phyloP scores from a whole-genome alignment of 2,329 filamentous ascomycete species.

The Pseudogymnoascus verrucosus region DNA sequence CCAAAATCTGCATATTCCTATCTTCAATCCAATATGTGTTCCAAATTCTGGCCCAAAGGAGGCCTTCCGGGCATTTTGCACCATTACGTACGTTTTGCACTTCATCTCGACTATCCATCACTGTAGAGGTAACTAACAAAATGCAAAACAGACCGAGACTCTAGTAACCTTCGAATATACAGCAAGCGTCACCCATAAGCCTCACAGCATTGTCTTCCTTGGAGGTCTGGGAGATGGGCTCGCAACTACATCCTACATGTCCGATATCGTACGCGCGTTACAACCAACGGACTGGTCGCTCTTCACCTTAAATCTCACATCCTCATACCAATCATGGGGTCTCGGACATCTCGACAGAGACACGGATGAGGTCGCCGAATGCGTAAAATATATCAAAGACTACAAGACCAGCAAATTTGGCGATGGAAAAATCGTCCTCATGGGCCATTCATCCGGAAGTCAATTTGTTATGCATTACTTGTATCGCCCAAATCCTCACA shows the following conservation, averaged over 20 bases:
- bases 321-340: constrained; percentile 32
- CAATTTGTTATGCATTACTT: constrained; percentile 60
- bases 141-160: constrained; percentile 29
- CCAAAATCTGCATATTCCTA: neutral
- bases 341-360: constrained; percentile 31
- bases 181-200: constrained; percentile 24
- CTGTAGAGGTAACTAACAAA: constrained; percentile 7
- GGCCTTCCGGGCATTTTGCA: constrained; percentile 29
- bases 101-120: neutral
- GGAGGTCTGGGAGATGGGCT: constrained; percentile 46
- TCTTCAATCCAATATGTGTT: constrained; percentile 18
- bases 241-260: constrained; percentile 40
- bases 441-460: constrained; percentile 61
- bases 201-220: constrained; percentile 43
- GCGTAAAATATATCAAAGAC: constrained; percentile 25
- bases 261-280: constrained; percentile 35
- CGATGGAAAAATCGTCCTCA: constrained; percentile 49
- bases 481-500: constrained; percentile 33
- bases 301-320: constrained; percentile 33
- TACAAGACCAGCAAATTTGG: constrained; percentile 28
- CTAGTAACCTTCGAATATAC: constrained; percentile 34
- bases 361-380: constrained; percentile 30
- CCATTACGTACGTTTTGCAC: constrained; percentile 25
- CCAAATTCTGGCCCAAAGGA: constrained; percentile 29
- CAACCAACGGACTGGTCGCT: constrained; percentile 30